These are phyloP conservation scores for Cyclospora cayetanensis DNA, from an alignment of 169 alveolate species.

Conservation along the genomic window DNA sequence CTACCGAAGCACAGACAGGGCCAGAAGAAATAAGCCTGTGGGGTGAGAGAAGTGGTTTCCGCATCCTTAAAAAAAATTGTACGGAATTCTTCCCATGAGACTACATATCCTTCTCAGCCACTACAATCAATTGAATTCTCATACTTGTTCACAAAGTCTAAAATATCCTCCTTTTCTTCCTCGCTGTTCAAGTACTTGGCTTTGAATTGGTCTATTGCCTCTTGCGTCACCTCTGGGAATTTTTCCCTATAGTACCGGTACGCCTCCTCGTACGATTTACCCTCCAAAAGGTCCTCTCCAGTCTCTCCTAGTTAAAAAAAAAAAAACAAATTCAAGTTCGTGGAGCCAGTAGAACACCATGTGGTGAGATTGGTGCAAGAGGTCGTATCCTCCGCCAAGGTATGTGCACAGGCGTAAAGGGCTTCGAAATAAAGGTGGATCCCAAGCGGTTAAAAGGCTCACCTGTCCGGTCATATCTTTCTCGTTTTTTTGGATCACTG, in stretches of 20 bases:
- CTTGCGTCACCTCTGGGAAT: conserved; percentile 53
- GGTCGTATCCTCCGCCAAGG: no score
- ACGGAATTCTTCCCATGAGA: no score
- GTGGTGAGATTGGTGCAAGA: background rate
- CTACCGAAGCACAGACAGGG: background rate
- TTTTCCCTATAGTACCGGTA: conserved; percentile 59
- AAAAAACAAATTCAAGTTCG: background rate
- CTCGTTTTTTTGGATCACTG: conserved; percentile 59
- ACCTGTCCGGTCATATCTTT: conserved; percentile 68
- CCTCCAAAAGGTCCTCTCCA: conserved; percentile 48
- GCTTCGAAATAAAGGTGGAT: no score
- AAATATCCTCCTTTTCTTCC: conserved; percentile 66
- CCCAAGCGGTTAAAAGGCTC: no score
- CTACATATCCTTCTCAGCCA: no score
- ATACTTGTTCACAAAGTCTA: conserved; percentile 44
- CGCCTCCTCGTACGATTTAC: conserved; percentile 63
- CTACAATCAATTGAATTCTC: no score
- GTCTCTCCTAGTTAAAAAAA: conserved; percentile 32
- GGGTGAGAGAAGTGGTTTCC: no score
- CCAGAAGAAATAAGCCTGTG: no score
- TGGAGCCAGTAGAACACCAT: background rate
- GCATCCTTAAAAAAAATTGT: no score
- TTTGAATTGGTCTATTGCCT: conserved; percentile 55
- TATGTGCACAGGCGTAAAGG: no score
- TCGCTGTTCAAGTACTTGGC: conserved; percentile 57